phyloP scores from a whole-genome alignment of 371 early-diverging fungal species.

The Haplosporangium sp. region DNA sequence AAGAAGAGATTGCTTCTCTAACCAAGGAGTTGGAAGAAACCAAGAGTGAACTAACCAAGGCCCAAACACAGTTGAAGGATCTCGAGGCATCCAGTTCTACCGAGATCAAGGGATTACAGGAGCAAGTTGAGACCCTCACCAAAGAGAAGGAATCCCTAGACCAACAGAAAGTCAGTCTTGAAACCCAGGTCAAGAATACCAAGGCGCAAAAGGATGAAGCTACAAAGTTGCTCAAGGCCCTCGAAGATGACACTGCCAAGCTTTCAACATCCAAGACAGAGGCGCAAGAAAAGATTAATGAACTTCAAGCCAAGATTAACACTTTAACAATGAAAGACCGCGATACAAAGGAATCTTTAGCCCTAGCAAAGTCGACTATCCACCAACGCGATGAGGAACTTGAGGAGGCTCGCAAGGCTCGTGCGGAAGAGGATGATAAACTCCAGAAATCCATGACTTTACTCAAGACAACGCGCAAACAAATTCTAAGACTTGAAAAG shows the following conservation, averaged over 20 bases:
- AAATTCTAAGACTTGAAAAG: constrained; percentile 67
- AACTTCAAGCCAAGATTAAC: constrained; percentile 57
- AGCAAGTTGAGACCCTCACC: constrained; percentile 31
- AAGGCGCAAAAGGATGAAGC: constrained; percentile 40
- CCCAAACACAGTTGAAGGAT: constrained; percentile 46
- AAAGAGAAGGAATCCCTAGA: constrained; percentile 58
- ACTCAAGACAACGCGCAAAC: constrained; percentile 68
- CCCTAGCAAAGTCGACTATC: constrained; percentile 63
- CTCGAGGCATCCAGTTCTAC: constrained; percentile 21
- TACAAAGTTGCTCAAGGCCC: constrained; percentile 42
- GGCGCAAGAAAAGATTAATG: constrained; percentile 55
- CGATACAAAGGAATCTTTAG: constrained; percentile 67
- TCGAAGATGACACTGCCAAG: constrained; percentile 38
- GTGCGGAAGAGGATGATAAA: constrained; percentile 65
- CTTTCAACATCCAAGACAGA: constrained; percentile 53
- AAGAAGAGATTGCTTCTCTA: constrained; percentile 20
- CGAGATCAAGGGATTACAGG: constrained; percentile 43
- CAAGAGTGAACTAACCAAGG: constrained; percentile 20
- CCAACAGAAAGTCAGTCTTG: constrained; percentile 46
- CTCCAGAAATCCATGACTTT: constrained; percentile 62
- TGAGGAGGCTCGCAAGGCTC: constrained; percentile 59
- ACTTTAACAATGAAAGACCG: constrained; percentile 54
- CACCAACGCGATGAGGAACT: constrained; percentile 70
- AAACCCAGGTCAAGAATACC: constrained; percentile 26
- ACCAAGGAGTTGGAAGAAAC: constrained; percentile 34